A percentile compares a stretch with the other conserved stretches of the same genome.
phyloP scores from a whole-genome alignment of 73 alveolate genomes.

The Blepharisma stoltei region DNA sequence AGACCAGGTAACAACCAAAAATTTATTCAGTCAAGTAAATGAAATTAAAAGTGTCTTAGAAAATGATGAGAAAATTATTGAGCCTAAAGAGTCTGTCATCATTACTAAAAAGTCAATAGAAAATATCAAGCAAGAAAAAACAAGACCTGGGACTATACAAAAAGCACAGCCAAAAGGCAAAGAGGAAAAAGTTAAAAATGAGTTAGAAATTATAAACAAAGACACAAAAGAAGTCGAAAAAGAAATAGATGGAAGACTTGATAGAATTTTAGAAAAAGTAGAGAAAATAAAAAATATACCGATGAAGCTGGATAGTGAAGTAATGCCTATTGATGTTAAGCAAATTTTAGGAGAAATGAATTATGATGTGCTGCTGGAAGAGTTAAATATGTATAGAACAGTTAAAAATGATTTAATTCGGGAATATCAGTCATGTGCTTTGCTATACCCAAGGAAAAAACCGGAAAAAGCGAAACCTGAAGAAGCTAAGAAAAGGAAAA shows the following conservation, averaged over 20 bases:
- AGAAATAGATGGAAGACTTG: background rate
- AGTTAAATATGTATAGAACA: background rate
- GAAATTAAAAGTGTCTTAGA: slow-evolving; percentile 39
- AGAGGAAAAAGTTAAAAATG: no score
- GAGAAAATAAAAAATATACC: slow-evolving; percentile 18
- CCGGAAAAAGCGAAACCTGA: background rate
- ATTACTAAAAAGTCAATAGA: no score
- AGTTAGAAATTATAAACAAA: background rate
- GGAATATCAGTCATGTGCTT: background rate
- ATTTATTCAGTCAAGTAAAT: slow-evolving; percentile 41
- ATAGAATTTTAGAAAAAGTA: background rate
- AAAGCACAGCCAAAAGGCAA: no score
- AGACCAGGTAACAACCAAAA: slow-evolving; percentile 41
- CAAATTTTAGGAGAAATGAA: slow-evolving; percentile 7
- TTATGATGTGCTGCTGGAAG: background rate
- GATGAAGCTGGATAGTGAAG: background rate
- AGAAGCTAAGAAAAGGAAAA: background rate
- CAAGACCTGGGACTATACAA: no score
- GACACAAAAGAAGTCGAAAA: slow-evolving; percentile 10
- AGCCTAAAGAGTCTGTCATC: no score
- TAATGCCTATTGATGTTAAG: background rate
- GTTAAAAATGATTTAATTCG: background rate
- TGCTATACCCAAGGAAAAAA: background rate
- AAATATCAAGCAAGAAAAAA: no score
- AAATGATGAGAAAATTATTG: background rate